These are phyloP conservation scores for Solanum neorickii DNA, from an alignment of 257 asterid genomes.

Conservation along the genomic window DNA sequence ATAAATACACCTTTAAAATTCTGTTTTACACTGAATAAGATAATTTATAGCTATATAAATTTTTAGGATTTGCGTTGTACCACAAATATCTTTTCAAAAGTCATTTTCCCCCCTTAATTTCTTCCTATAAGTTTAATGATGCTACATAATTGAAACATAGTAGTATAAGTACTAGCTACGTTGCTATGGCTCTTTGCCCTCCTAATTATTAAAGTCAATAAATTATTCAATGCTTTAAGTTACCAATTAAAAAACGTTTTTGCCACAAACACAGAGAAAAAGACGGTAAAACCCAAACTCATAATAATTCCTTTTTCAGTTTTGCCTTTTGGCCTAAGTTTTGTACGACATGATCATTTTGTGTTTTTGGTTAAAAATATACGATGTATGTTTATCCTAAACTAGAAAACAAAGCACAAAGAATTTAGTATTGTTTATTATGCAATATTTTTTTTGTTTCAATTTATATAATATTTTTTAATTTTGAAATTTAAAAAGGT, in stretches of 20 bases:
- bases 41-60: background rate
- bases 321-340: background rate
- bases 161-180: background rate
- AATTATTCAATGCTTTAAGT: background rate
- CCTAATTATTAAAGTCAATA: background rate
- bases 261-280: background rate
- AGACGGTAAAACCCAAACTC: background rate
- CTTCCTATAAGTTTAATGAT: background rate
- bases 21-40: background rate
- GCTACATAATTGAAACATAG: background rate
- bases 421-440: too few species aligned
- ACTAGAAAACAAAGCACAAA: background rate
- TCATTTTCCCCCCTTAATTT: background rate
- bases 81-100: background rate
- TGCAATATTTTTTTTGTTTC: background rate
- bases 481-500: too few species aligned
- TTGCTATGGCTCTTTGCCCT: background rate
- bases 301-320: background rate
- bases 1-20: background rate
- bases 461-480: too few species aligned
- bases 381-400: background rate
- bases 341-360: background rate
- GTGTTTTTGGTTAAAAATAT: background rate
- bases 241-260: background rate
- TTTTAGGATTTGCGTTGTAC: background rate